These are phyloP conservation scores for Teunomyces atbi DNA, from an alignment of 805 yeast species.

Conservation along the genomic window DNA sequence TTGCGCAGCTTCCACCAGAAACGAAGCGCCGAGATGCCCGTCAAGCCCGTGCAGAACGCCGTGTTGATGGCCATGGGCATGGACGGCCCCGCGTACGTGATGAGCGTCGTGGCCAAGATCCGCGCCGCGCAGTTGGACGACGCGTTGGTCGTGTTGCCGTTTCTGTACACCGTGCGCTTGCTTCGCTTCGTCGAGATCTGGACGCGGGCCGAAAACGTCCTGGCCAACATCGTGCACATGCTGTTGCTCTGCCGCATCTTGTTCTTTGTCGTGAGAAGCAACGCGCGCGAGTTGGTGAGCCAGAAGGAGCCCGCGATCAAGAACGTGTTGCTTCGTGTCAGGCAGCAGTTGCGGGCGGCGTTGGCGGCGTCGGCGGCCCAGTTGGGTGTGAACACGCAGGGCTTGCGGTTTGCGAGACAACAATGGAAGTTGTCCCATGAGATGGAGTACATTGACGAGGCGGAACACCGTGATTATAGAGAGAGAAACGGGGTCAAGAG, in stretches of 20 bases:
- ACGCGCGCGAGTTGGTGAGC: conserved; percentile 74
- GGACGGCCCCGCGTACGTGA: conserved; percentile 74
- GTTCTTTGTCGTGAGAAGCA: conserved; percentile 68
- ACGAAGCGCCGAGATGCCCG: conserved; percentile 49
- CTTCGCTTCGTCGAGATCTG: conserved; percentile 74
- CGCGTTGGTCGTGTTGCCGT: conserved; percentile 86
- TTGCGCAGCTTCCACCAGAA: conserved; percentile 36
- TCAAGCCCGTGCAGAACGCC: conserved; percentile 63
- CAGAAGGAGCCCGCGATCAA: conserved; percentile 65
- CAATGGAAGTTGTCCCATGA: conserved; percentile 81
- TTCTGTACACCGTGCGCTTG: conserved; percentile 72
- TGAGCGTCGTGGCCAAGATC: conserved; percentile 67
- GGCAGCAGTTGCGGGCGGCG: conserved; percentile 56
- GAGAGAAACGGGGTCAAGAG: conserved; percentile 60
- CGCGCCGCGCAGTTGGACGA: conserved; percentile 87
- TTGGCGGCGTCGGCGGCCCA: conserved; percentile 52
- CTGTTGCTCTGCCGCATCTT: conserved; percentile 71
- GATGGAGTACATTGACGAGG: conserved; percentile 69
- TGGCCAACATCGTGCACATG: conserved; percentile 49
- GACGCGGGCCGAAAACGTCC: conserved; percentile 47
- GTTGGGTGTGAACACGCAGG: conserved; percentile 83
- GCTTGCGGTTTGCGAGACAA: conserved; percentile 66
- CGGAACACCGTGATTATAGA: conserved; percentile 51
- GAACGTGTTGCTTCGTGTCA: conserved; percentile 62
- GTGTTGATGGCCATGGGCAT: conserved; percentile 71